Percentiles rank a stretch among this genome's conserved stretches.
Conservation (phyloP, 108 stramenopile species). For the Discostella stelligeroides region DNA sequence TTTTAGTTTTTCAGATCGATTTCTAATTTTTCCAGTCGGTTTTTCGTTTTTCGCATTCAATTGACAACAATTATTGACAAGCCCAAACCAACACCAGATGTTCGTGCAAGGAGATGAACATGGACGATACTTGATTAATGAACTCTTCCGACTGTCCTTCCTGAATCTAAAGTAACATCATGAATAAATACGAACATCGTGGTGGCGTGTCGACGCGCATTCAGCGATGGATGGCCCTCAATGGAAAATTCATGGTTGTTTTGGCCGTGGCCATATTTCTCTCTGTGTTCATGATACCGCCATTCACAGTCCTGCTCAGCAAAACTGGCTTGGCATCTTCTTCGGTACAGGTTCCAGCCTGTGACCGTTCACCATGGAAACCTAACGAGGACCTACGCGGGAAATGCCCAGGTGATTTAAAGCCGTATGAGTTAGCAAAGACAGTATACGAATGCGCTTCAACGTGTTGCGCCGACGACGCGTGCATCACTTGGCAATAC, state of each 20-base stretch:
- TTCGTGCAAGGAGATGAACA: too few species aligned
- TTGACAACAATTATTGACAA: too few species aligned
- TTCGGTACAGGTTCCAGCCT: constrained; percentile 35
- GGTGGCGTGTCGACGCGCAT: neutral
- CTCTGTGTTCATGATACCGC: constrained; percentile 20
- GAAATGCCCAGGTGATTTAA: constrained; percentile 47
- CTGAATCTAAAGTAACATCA: too few species aligned
- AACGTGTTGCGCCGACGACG: constrained; percentile 41
- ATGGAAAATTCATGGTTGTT: constrained; percentile 14
- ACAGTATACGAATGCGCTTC: constrained; percentile 42
- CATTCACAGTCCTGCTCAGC: constrained; percentile 9
- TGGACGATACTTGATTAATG: too few species aligned
- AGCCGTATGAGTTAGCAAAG: constrained; percentile 13
- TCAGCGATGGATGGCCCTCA: constrained; percentile 19
- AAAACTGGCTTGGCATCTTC: neutral
- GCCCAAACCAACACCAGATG: too few species aligned
- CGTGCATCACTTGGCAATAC: constrained; percentile 60
- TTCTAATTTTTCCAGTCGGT: too few species aligned
- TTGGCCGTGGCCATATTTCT: neutral
- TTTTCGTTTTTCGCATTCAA: too few species aligned
- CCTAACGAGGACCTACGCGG: constrained; percentile 52
- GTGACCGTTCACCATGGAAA: constrained; percentile 52
- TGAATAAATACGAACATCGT: constrained; percentile 7
- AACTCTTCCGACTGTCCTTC: too few species aligned
- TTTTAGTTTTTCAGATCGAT: too few species aligned